These are phyloP conservation scores for Phlegmacium glaucopus DNA, from an alignment of 768 basidiomycete species.

Conservation along the genomic window DNA sequence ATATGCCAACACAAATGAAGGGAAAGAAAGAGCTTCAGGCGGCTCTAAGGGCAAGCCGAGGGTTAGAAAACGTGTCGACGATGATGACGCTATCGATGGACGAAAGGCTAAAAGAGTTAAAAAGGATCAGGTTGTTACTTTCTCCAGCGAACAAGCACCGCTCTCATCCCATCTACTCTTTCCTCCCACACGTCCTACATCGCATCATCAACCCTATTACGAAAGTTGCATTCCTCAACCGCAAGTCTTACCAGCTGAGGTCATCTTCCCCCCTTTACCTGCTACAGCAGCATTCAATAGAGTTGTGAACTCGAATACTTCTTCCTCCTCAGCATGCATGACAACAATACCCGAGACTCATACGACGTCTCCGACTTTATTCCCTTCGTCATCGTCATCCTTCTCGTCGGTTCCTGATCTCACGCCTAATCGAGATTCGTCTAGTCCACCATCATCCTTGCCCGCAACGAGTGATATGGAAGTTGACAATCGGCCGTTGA, in stretches of 20 bases:
- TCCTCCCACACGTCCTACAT: conserved; percentile 49
- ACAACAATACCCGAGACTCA: conserved; percentile 1
- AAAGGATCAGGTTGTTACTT: conserved; percentile 31
- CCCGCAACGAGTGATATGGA: conserved; percentile 39
- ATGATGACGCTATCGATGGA: conserved; percentile 33
- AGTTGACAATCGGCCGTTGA: conserved; percentile 18
- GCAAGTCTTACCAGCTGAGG: conserved; percentile 49
- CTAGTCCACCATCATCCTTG: conserved; percentile 51
- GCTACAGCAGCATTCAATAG: conserved; percentile 35
- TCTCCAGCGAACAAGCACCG: conserved; percentile 21
- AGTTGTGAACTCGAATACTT: conserved; percentile 21
- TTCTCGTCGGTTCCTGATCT: conserved; percentile 55
- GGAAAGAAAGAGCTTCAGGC: conserved; percentile 28
- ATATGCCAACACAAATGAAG: conserved; percentile 33
- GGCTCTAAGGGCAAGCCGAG: conserved; percentile 29
- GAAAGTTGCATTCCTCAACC: conserved; percentile 49
- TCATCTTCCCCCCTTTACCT: conserved; percentile 75
- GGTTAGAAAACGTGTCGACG: conserved; percentile 33
- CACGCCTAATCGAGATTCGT: conserved; percentile 59
- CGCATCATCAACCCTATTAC: conserved; percentile 75
- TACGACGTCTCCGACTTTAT: conserved; percentile 21
- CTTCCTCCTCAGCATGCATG: conserved; percentile 14
- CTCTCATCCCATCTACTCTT: conserved; percentile 39
- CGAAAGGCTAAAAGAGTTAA: conserved; percentile 47
- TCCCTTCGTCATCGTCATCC: conserved; percentile 24